Conservation (phyloP, 371 early-diverging fungal species). For the Lichtheimia corymbifera region DNA sequence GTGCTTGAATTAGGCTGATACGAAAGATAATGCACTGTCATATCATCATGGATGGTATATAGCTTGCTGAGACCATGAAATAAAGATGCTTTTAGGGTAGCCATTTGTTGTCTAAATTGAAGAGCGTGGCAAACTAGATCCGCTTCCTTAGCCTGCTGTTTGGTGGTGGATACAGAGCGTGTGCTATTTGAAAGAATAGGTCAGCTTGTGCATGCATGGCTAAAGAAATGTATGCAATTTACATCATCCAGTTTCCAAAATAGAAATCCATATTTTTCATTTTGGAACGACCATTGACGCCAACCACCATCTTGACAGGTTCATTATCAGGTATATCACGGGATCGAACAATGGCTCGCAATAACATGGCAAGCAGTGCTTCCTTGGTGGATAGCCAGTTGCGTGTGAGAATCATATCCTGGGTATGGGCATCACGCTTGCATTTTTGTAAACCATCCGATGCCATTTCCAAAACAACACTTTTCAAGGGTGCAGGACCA, state of each 20-base stretch:
- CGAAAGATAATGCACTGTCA: slow-evolving; percentile 39
- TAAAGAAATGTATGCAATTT: neutral
- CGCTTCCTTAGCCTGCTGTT: slow-evolving; percentile 15
- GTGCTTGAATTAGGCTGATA: slow-evolving; percentile 36
- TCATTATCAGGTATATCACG: slow-evolving; percentile 20
- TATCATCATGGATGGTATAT: slow-evolving; percentile 40
- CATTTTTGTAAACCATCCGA: slow-evolving; percentile 32
- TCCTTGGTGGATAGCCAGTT: slow-evolving; percentile 39
- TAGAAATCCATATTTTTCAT: slow-evolving; percentile 39
- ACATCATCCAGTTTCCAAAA: slow-evolving; percentile 49
- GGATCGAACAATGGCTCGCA: slow-evolving; percentile 31
- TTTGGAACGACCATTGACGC: slow-evolving; percentile 36
- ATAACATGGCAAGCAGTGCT: slow-evolving; percentile 37
- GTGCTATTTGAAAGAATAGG: slow-evolving; percentile 15
- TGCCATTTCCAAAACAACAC: slow-evolving; percentile 35
- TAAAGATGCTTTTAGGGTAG: slow-evolving; percentile 18
- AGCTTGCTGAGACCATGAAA: slow-evolving; percentile 42
- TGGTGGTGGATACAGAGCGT: slow-evolving; percentile 19
- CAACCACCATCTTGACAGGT: slow-evolving; percentile 26
- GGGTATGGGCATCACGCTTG: slow-evolving; percentile 38
- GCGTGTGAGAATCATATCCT: slow-evolving; percentile 35
- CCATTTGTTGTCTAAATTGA: slow-evolving; percentile 22
- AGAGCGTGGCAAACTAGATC: slow-evolving; percentile 23
- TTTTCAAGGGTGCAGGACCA: slow-evolving; percentile 37
- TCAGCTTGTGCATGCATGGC: neutral